Percentiles rank a stretch among this genome's conserved stretches.
Evolutionary conservation across 371 early-diverging fungal species (phyloP).

Genomic region (Paraphysoderma sedebokerense): DNA sequence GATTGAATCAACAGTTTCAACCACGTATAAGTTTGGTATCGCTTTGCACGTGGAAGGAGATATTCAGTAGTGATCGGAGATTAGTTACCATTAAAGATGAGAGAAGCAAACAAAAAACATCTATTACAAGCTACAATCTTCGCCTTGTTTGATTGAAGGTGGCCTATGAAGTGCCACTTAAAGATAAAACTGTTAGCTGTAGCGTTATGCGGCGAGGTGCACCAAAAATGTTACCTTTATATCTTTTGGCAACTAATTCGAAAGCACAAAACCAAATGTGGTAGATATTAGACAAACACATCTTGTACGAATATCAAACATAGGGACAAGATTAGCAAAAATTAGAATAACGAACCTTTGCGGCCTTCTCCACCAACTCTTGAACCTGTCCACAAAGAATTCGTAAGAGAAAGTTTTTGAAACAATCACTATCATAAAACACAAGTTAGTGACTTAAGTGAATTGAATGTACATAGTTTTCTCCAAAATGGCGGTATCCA

Average conservation of each 20-base stretch:
- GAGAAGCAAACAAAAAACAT: background rate
- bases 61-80: background rate
- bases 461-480: conserved; percentile 60
- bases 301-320: too few species aligned
- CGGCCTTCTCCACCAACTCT: conserved; percentile 81
- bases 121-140: conserved; percentile 49
- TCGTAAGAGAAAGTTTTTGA: conserved; percentile 2
- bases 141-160: conserved; percentile 88
- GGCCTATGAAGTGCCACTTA: conserved; percentile 93
- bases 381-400: conserved; percentile 48
- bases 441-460: background rate
- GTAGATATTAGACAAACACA: too few species aligned
- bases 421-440: background rate
- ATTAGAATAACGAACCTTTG: conserved; percentile 21
- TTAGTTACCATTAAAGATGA: background rate
- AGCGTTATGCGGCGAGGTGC: too few species aligned
- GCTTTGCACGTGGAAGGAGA: conserved; percentile 12
- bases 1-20: conserved; percentile 73
- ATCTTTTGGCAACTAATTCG: conserved; percentile 37
- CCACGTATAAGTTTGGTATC: conserved; percentile 71
- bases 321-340: background rate
- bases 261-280: too few species aligned
- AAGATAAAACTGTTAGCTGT: conserved; percentile 11
- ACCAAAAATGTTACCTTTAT: too few species aligned
- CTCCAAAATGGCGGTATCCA: conserved; percentile 89